Evolutionary conservation across 805 yeast genomes (phyloP).

Genomic region (Metschnikowia santaceciliae): DNA sequence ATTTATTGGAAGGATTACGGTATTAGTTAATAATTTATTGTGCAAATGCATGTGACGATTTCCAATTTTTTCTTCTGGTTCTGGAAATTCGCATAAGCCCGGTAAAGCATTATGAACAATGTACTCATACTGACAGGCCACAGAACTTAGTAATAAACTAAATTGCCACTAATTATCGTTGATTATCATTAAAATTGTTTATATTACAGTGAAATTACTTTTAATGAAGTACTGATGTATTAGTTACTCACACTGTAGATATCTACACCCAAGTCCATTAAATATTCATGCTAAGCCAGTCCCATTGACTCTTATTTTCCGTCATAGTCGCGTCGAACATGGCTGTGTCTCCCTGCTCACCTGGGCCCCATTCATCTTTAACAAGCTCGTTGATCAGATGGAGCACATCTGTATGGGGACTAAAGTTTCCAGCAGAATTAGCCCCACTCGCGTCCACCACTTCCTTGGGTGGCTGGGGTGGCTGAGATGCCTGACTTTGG

Average conservation of each 20-base stretch:
- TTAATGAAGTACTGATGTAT: background rate
- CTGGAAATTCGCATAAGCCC: too few species aligned
- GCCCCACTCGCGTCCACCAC: background rate
- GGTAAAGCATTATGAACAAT: too few species aligned
- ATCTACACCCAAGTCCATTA: constrained; percentile 13
- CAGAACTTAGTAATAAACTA: too few species aligned
- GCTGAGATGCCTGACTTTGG: background rate
- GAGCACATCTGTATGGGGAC: background rate
- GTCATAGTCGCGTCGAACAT: constrained; percentile 11
- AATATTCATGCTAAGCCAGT: constrained; percentile 44
- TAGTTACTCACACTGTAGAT: background rate
- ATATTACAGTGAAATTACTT: too few species aligned
- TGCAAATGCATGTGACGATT: background rate
- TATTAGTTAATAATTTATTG: background rate
- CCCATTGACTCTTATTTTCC: constrained; percentile 33
- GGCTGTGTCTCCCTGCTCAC: constrained; percentile 13
- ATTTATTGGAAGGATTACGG: too few species aligned
- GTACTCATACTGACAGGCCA: too few species aligned
- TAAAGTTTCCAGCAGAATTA: background rate
- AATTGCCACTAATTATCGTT: too few species aligned
- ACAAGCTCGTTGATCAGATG: constrained; percentile 12
- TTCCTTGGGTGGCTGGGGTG: constrained; percentile 1
- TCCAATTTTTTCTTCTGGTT: background rate
- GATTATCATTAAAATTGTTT: background rate
- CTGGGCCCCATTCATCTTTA: constrained; percentile 18